Conservation (phyloP, 208 protist species). For the Leishmania arabica region DNA sequence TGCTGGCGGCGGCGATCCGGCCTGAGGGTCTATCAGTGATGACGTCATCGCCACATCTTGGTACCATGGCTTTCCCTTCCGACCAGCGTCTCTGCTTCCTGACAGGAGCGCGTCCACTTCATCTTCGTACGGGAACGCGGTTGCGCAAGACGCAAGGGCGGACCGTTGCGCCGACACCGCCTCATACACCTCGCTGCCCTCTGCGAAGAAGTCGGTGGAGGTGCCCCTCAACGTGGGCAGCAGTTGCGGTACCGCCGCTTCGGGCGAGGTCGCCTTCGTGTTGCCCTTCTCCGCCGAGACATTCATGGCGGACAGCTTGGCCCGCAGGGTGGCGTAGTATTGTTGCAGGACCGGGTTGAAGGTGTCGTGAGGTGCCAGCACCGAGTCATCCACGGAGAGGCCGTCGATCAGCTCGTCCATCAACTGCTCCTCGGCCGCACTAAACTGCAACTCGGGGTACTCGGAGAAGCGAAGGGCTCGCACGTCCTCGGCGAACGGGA, state of each 20-base stretch:
- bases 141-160: constrained; percentile 36
- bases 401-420: constrained; percentile 75
- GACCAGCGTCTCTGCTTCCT: background rate
- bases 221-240: constrained; percentile 30
- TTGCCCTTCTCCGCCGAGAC: background rate
- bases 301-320: constrained; percentile 25
- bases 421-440: constrained; percentile 52
- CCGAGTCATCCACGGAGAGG: constrained; percentile 56
- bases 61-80: constrained; percentile 5
- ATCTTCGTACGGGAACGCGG: constrained; percentile 53
- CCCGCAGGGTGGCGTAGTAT: constrained; percentile 80
- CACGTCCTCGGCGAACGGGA: constrained; percentile 91
- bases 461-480: constrained; percentile 73
- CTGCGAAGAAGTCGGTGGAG: constrained; percentile 46
- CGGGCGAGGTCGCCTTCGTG: background rate
- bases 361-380: constrained; percentile 66
- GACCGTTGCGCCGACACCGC: constrained; percentile 18
- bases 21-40: background rate
- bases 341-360: constrained; percentile 91
- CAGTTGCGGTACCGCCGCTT: constrained; percentile 22
- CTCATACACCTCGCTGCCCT: constrained; percentile 33
- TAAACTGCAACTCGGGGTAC: constrained; percentile 40
- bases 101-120: background rate
- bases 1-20: background rate
- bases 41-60: background rate